These are phyloP conservation scores for Discostella stelligera DNA, from an alignment of 352 stramenopile genomes.

Conservation along the genomic window DNA sequence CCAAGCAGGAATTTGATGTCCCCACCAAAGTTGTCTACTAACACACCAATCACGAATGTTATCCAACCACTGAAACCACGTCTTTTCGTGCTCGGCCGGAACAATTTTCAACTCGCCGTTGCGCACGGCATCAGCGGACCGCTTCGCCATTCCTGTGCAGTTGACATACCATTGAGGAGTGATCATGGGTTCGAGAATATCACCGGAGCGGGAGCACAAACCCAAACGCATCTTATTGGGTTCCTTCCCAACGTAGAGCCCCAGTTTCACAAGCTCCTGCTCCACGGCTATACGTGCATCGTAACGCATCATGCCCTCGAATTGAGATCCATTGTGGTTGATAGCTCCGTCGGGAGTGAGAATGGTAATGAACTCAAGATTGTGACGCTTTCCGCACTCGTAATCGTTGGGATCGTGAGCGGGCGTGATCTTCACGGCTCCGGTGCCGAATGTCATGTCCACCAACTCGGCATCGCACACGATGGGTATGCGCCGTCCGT, in stretches of 20 bases:
- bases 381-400: slow-evolving; percentile 94
- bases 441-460: slow-evolving; percentile 98
- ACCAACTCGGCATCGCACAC: slow-evolving; percentile 94
- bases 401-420: slow-evolving; percentile 99
- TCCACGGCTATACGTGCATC: slow-evolving; percentile 88
- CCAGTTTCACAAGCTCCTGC: slow-evolving; percentile 91
- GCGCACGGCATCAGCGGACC: slow-evolving; percentile 91
- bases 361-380: slow-evolving; percentile 97
- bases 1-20: slow-evolving; percentile 98
- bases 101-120: slow-evolving; percentile 93
- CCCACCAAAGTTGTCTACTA: slow-evolving; percentile 99
- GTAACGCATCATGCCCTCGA: slow-evolving; percentile 94
- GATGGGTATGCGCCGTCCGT: slow-evolving; percentile 93
- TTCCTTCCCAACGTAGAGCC: slow-evolving; percentile 94
- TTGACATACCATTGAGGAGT: slow-evolving; percentile 99
- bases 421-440: slow-evolving; percentile 95
- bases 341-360: slow-evolving; percentile 96
- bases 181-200: slow-evolving; percentile 98
- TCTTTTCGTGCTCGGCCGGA: slow-evolving; percentile 95
- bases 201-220: slow-evolving; percentile 95
- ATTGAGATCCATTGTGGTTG: slow-evolving; percentile 89
- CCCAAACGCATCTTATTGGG: slow-evolving; percentile 98
- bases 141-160: slow-evolving; percentile 92
- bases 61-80: slow-evolving; percentile 97
- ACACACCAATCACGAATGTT: slow-evolving; percentile 99